Evolutionary conservation across 768 basidiomycete genomes (phyloP), one percentile per base, ranked within the genome.

Genomic region (Mycena sanguinolenta): DNA sequence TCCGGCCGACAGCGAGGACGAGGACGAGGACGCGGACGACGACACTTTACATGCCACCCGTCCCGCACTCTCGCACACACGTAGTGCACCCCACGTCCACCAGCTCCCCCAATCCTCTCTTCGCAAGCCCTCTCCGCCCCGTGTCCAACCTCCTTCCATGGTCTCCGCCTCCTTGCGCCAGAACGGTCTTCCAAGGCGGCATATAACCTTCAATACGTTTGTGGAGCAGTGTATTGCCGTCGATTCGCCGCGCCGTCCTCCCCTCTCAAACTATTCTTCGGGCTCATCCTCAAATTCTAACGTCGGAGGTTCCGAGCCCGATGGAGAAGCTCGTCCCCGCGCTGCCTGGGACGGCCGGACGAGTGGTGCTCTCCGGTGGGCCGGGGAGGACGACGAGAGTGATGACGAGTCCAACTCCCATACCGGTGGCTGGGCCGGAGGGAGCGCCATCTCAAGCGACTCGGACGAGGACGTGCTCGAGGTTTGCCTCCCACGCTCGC

Each of bases 191-290:
- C 49, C 91, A 85, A 94, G 92, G 84, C 92, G 92, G 72, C 97
- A 98, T 79, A 98, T 99, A 83, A 92, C 88, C 75, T 99, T 99
- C 87, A 99, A 98, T 80, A 97, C 97, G 0, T 98, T 97, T 78
- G 97, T 99, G 44, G 94, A 98, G 79, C 97, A 98, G 79, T 96
- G 90, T 77, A 97, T 99, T 67, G 92, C 94, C 50, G 94, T 95
- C 77, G 94, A 95, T 77, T 91, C 91, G 75, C 94, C 93, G 2
- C 72, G 72, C 19, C 72, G 72, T 21, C 14, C n/a, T 14, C 61
- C 65, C 2, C 65, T 70, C 32, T 65, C 69, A 25, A 55, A 64
- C 16, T 52, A 9, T 28, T 66, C 72, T 12, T 63, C 65, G 10
- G 28, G n/a, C 36, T 63, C 64, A 1, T 66, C 64, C 9, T 60